Percentiles rank a stretch among this genome's conserved stretches.
Evolutionary conservation across 1,284 basidiomycete genomes (phyloP).

Genomic region (Cutaneotrichosporon mucoides): DNA sequence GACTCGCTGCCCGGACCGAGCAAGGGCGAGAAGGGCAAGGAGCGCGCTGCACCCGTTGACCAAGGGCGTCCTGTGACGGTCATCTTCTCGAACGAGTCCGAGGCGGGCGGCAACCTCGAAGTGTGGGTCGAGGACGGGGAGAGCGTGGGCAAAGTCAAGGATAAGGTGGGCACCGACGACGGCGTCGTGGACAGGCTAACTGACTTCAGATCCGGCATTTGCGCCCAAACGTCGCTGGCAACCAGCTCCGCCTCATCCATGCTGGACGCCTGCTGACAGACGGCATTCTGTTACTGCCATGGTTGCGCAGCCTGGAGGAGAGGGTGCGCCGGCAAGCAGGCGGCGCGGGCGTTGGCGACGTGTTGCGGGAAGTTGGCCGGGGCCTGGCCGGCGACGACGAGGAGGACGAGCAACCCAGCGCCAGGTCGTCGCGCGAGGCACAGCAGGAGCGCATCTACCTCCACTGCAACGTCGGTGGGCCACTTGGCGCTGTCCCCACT

Average conservation of each 20-base stretch:
- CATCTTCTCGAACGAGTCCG: conserved; percentile 58
- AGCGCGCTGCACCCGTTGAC: conserved; percentile 57
- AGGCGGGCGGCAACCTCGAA: conserved; percentile 51
- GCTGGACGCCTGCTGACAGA: conserved; percentile 78
- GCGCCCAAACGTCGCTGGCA: conserved; percentile 60
- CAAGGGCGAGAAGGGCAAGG: conserved; percentile 51
- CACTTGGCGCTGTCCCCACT: conserved; percentile 51
- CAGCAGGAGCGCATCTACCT: conserved; percentile 57
- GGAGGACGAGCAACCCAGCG: not conserved
- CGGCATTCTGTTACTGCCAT: conserved; percentile 65
- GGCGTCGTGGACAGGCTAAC: not conserved
- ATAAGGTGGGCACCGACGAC: conserved; percentile 54
- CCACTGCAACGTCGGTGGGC: conserved; percentile 82
- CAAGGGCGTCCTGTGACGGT: conserved; percentile 56
- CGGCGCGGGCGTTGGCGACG: conserved; percentile 41
- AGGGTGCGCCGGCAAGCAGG: conserved; percentile 56
- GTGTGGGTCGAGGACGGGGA: conserved; percentile 57
- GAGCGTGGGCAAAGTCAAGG: conserved; percentile 69
- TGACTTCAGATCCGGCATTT: conserved; percentile 62
- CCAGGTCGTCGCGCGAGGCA: conserved; percentile 4
- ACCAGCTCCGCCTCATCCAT: conserved; percentile 76
- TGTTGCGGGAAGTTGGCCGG: conserved; percentile 36
- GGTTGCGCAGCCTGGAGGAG: conserved; percentile 66
- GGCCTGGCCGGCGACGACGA: conserved; percentile 11
- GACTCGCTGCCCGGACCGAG: no score